Base-by-base conservation (phyloP, 2,329 filamentous ascomycete genomes). In the Diaporthe sp. region DNA sequence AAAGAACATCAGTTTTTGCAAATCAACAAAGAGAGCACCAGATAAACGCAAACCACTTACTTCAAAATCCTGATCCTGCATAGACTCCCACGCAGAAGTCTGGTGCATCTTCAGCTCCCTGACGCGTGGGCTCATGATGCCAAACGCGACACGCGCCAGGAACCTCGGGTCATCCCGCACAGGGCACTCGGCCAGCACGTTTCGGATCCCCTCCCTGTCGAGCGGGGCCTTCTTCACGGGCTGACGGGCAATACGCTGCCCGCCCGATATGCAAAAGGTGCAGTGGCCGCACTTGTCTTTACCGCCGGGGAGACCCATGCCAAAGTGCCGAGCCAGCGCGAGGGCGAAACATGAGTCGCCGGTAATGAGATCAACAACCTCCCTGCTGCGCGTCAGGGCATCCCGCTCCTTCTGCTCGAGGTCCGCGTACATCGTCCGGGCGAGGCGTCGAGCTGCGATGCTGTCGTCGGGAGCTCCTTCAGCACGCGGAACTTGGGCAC, bases 101-200 rank as follows among this genome's bases (percentile, higher is more conserved):
- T 82, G 87, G 17, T 85, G 82, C 42, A 92, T 77, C 78, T 87
- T 89, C 70, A 90, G 79, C 50, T 83, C 80, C 7, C 81, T 84
- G 0, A 90, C 85, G 1, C 90, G 82, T 0, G 91, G 91, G 77
- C 89, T 92, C 58, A 83, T 84, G 78, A 92, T 92, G 0, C 91
- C 91, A 79, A 92, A 92, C 0, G 90, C 91, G 5, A 92, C 82
- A 28, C 88, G 85, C 0, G 91, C 89, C 38, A 92, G 82, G 76
- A 91, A 89, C 17, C 90, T 81, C 2, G 91, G 85, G 78, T 93
- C 91, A 61, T 92, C 88, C 2, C 89, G 84, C 1, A 87, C 85
- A 0, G 81, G 77, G 17, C 87, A 86, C 0, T 80, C 83, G 0
- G 80, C 75, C 1, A 92, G 80, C 0, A 92, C 81, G 1, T 78